phyloP scores from a whole-genome alignment of 2,329 filamentous ascomycete species.

The Pyrenochaeta sp. region DNA sequence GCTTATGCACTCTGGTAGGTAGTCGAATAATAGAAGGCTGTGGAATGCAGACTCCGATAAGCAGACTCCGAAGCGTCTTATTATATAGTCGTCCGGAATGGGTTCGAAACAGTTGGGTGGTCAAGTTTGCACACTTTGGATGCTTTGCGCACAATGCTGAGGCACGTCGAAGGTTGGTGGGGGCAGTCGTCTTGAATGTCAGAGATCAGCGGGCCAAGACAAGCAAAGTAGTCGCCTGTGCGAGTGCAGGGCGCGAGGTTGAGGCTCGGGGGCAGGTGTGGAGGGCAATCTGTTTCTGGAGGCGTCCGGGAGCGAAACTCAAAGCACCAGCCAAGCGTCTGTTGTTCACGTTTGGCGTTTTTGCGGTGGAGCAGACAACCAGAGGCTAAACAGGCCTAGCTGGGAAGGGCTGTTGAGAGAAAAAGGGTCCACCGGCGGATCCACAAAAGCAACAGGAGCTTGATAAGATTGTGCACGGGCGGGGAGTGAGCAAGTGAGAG shows the following conservation, averaged over 20 bases:
- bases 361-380: constrained; percentile 7
- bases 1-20: constrained; percentile 8
- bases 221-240: constrained; percentile 11
- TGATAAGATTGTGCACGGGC: constrained; percentile 13
- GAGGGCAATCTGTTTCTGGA: constrained; percentile 31
- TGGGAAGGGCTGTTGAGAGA: constrained; percentile 13
- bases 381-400: constrained; percentile 10
- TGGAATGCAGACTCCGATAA: constrained; percentile 13
- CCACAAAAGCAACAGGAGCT: constrained; percentile 14
- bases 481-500: neutral
- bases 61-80: constrained; percentile 10
- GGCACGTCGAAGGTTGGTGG: constrained; percentile 6
- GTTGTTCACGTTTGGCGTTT: constrained; percentile 15
- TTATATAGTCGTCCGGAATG: constrained; percentile 1
- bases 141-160: constrained; percentile 6
- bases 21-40: constrained; percentile 16
- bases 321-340: constrained; percentile 25
- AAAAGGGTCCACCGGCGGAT: constrained; percentile 18
- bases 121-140: neutral
- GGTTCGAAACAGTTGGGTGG: constrained; percentile 1
- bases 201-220: constrained; percentile 20
- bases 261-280: constrained; percentile 12
- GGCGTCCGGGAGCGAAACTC: constrained; percentile 29
- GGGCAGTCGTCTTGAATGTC: constrained; percentile 11
- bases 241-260: constrained; percentile 9